Percentiles rank a stretch among this genome's conserved stretches.
Evolutionary conservation across 352 stramenopile genomes (phyloP).

Genomic region (Halophytophthora batemanensis): DNA sequence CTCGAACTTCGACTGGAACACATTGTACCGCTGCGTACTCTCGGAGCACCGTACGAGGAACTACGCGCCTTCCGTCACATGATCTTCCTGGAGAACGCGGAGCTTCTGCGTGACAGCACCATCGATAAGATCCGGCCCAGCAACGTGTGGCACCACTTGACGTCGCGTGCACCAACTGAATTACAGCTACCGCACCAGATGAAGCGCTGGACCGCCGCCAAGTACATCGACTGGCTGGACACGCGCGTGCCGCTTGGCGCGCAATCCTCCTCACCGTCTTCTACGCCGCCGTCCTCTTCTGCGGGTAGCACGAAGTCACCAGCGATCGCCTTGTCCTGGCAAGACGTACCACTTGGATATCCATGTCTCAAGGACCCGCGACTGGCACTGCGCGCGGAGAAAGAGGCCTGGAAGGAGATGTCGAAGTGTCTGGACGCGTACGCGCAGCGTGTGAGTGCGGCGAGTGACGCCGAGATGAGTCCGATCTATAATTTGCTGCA

Average conservation of each 20-base stretch:
- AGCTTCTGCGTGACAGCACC: constrained; percentile 59
- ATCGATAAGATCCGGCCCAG: constrained; percentile 82
- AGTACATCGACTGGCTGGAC: constrained; percentile 84
- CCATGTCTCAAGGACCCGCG: constrained; percentile 58
- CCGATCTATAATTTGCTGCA: constrained; percentile 73
- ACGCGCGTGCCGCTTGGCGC: constrained; percentile 30
- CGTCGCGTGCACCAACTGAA: constrained; percentile 59
- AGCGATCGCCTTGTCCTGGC: constrained; percentile 20
- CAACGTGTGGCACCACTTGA: constrained; percentile 86
- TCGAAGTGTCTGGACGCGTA: constrained; percentile 75
- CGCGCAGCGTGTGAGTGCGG: constrained; percentile 65
- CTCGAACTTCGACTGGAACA: constrained; percentile 68
- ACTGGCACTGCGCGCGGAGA: constrained; percentile 51
- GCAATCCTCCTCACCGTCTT: constrained; percentile 22
- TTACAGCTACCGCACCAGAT: constrained; percentile 75
- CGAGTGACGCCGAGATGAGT: constrained; percentile 38
- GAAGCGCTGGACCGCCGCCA: constrained; percentile 64
- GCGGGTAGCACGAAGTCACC: constrained; percentile 11
- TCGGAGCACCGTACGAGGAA: constrained; percentile 71
- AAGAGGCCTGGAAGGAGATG: constrained; percentile 81
- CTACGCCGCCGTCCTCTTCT: constrained; percentile 15
- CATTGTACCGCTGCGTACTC: constrained; percentile 50
- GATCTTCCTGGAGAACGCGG: constrained; percentile 71
- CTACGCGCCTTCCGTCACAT: constrained; percentile 79
- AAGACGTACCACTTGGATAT: constrained; percentile 59